A percentile compares a stretch with the other conserved stretches of the same genome.
Conservation (phyloP, 2,329 filamentous ascomycete species). For the Colletotrichum phormii region DNA sequence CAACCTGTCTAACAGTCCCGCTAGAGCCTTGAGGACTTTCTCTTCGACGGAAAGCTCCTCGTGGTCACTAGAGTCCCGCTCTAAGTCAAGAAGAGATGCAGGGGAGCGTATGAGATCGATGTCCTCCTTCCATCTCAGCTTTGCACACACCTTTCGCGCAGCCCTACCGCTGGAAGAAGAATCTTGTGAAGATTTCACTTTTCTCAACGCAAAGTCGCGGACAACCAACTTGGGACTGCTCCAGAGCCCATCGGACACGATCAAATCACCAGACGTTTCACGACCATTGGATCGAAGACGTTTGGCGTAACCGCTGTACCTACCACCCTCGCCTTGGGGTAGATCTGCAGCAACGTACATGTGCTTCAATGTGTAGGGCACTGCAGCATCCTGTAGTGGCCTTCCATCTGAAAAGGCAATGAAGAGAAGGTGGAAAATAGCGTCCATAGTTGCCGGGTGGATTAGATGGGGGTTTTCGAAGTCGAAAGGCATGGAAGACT, state of each 20-base stretch:
- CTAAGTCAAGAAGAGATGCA: background rate
- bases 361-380: constrained; percentile 10
- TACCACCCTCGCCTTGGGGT: constrained; percentile 1
- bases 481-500: constrained; percentile 43
- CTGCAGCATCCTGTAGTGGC: constrained; percentile 10
- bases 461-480: constrained; percentile 45
- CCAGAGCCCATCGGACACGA: constrained; percentile 31
- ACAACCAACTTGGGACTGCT: constrained; percentile 24
- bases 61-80: background rate
- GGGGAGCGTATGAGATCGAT: background rate
- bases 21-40: background rate
- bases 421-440: constrained; percentile 39
- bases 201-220: constrained; percentile 27
- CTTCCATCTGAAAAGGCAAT: constrained; percentile 18
- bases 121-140: constrained; percentile 18
- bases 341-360: constrained; percentile 13
- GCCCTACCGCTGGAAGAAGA: background rate
- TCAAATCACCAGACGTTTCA: constrained; percentile 21
- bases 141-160: background rate
- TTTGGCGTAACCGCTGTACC: constrained; percentile 11
- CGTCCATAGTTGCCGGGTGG: constrained; percentile 49
- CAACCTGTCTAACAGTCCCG: background rate
- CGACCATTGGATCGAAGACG: background rate
- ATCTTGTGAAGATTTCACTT: constrained; percentile 26
- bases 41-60: background rate